phyloP scores from a whole-genome alignment of 2,329 filamentous ascomycete species.

The Periconia macrospinosa region DNA sequence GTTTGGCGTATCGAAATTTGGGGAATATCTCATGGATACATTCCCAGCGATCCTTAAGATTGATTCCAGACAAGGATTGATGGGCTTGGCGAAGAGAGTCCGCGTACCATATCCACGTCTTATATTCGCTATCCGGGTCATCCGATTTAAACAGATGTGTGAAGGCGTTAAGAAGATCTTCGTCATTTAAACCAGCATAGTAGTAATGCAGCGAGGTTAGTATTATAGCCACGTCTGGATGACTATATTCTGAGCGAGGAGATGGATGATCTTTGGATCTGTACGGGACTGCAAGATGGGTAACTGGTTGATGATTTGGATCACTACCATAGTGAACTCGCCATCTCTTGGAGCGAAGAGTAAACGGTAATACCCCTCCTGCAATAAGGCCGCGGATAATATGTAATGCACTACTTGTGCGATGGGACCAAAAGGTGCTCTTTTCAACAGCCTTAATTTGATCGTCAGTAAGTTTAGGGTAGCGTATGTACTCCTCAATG shows the following conservation, averaged over 20 bases:
- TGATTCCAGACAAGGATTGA: conserved; percentile 6
- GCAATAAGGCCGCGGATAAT: conserved; percentile 61
- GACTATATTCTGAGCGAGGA: conserved; percentile 66
- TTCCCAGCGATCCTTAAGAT: conserved; percentile 52
- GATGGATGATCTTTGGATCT: conserved; percentile 66
- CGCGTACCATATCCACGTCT: conserved; percentile 47
- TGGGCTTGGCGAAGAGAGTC: background rate
- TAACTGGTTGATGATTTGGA: conserved; percentile 54
- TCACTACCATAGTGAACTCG: conserved; percentile 66
- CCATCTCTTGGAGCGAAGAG: conserved; percentile 62
- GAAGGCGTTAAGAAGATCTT: conserved; percentile 55
- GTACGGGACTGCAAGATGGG: conserved; percentile 59
- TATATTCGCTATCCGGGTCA: conserved; percentile 56
- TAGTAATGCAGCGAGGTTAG: conserved; percentile 71
- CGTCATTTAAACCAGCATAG: conserved; percentile 58
- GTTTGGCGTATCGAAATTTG: conserved; percentile 55
- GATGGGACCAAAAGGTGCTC: conserved; percentile 37
- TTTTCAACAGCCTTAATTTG: conserved; percentile 27
- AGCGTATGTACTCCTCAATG: conserved; percentile 49
- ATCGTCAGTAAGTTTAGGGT: conserved; percentile 22
- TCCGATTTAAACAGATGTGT: conserved; percentile 54
- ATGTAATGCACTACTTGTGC: conserved; percentile 44
- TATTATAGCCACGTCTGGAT: conserved; percentile 67
- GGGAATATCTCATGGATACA: conserved; percentile 58
- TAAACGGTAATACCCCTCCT: conserved; percentile 57